Base-by-base conservation (phyloP, 345 rosid genomes). In the Aegle marmelos region DNA sequence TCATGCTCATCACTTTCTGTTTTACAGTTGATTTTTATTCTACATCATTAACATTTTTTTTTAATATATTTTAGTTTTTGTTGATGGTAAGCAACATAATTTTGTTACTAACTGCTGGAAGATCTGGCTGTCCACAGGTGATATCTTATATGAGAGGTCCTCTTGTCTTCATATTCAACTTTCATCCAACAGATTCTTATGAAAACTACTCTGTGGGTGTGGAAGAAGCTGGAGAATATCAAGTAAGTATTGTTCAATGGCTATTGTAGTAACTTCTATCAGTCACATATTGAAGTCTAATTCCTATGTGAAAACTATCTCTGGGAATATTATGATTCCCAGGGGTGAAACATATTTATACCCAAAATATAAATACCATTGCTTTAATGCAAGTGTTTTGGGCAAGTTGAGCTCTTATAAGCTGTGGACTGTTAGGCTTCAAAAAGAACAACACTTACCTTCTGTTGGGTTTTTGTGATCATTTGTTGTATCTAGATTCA, bases 141-240 rank as follows among this genome's bases (percentile, higher is more conserved):
- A 87, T 95, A 79, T 88, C 96, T 64, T 93, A 88, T 79, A 79
- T 83, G 48, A 83, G 98, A 80, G 99, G 98, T 78, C 98, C 98
- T 85, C 82, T 95, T 85, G 85, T 95, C 69, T 91, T 95, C 79
- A 78, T 95, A 66, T 93, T 91, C 83, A 95, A 95, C 88, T 95
- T 95, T 82, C 98, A 93, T 81, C 99, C 99, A 56, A 84, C 91
- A 78, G 79, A 86, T 68, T 85, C 90, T 37, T 87, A 92, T 70
- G 86, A 83, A 78, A 85, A 78, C 70, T 91, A 92, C 84, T 70
- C 62, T 72, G 80, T 92, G 2, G 99, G 98, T 9, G 90, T 92
- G 68, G 99, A 95, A 78, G 99, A 95, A 87, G 99, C 99, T 36
- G 99, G 99, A 78, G 98, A 95, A 79, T 95, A 93, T 82, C 94